Conservation (phyloP, 2,329 filamentous ascomycete genomes). For the Diaporthe eres region DNA sequence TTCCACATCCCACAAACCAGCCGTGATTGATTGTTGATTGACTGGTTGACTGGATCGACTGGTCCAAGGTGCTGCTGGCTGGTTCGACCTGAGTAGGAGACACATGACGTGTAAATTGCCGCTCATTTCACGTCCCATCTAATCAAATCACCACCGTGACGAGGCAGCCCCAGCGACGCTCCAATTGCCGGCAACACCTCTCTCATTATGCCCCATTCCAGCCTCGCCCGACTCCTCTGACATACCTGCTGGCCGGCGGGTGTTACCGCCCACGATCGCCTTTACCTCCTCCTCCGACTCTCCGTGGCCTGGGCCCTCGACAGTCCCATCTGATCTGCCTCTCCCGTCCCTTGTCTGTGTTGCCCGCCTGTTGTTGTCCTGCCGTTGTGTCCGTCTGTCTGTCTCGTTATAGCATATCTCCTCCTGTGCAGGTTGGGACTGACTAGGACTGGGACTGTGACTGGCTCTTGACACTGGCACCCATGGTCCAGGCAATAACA, state of each 20-base stretch:
- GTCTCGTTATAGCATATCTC: constrained; percentile 3
- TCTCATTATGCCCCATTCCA: constrained; percentile 37
- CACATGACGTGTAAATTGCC: constrained; percentile 33
- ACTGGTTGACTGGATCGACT: constrained; percentile 10
- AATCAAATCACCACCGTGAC: constrained; percentile 32
- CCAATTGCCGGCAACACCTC: constrained; percentile 38
- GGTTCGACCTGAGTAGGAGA: constrained; percentile 26
- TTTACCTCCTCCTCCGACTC: not conserved
- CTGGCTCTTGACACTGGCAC: not conserved
- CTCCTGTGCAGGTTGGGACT: not conserved
- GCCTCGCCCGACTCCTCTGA: constrained; percentile 37
- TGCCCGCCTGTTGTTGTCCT: not conserved
- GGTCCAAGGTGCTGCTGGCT: not conserved
- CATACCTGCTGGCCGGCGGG: constrained; percentile 37
- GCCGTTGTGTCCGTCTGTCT: not conserved
- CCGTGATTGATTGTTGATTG: not conserved
- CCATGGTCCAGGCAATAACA: constrained; percentile 35
- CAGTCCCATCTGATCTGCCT: not conserved
- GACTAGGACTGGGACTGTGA: not conserved
- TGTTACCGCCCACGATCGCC: constrained; percentile 36
- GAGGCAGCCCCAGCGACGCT: constrained; percentile 5
- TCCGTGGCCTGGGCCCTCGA: constrained; percentile 5
- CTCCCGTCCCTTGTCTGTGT: not conserved
- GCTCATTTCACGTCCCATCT: constrained; percentile 34
- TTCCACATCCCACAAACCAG: not conserved